Evolutionary conservation across 306 rosid genomes (phyloP), one percentile per base, ranked within the genome.

Genomic region (Acacia melanoxylon): DNA sequence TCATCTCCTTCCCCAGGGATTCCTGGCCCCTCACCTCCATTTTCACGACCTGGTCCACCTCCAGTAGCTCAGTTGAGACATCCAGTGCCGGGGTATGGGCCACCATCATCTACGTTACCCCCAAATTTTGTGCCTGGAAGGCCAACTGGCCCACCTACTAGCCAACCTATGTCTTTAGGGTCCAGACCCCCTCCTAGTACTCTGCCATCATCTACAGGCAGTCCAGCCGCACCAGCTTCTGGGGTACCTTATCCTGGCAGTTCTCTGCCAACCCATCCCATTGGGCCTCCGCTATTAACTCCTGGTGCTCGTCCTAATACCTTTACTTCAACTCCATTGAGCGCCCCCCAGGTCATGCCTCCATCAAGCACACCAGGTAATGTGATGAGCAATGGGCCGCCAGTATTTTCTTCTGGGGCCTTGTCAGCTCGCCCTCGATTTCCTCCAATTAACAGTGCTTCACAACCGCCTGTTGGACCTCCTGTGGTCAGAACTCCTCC

Each of bases 311-410:
- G 88, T 66, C 92, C 91, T 27, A 84, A 68, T 80, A 82, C 88
- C 35, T 42, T 79, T 71, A 27, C 81, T n/a, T 75, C 94, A 2
- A 86, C 90, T 0, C 92, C 91, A 15, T 61, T 88, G 72, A 76
- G 85, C 78, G 29, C 86, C 20, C 82, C 84, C 56, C 90, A 75
- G 8, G 73, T 13, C 14, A 49, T 82, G 35, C 88, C 86, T 10
- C 91, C 86, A 40, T 44, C 83, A 42, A 75, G 78, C 76, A 85
- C 85, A 74, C 73, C 89, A 0, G 69, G 84, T 20, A 20, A 56
- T 82, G 80, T 89, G 83, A 80, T 91, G 93, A 90, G 78, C 79
- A 95, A 95, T 58, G 99, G 98, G 82, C 94, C 97, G 0, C 98
- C 94, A 0, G 76, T 66, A n/a, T 93, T 90, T 83, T 73, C 83